Evolutionary conservation across 176 grass and related monocot genomes (phyloP).

Genomic region (Leersia perrieri): DNA sequence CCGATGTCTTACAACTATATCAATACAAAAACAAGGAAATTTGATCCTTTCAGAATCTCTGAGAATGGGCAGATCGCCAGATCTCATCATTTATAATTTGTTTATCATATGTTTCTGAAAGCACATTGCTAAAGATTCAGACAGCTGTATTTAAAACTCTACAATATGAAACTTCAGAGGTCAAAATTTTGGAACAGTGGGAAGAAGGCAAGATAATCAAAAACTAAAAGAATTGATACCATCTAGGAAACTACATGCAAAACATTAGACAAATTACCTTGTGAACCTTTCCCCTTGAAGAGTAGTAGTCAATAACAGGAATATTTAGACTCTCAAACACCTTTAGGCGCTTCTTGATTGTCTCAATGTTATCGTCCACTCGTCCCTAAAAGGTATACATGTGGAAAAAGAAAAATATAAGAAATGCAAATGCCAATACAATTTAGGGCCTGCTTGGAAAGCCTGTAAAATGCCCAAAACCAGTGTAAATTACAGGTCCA

Average conservation of each 20-base stretch:
- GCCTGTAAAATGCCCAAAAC: too few species aligned
- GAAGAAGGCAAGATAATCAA: not conserved
- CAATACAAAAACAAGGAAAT: not conserved
- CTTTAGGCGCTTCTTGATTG: slow-evolving; percentile 86
- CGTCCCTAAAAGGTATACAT: slow-evolving; percentile 55
- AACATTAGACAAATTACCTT: slow-evolving; percentile 54
- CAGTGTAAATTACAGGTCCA: too few species aligned
- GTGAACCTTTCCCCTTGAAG: slow-evolving; percentile 76
- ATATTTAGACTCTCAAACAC: slow-evolving; percentile 86
- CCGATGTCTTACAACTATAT: not conserved
- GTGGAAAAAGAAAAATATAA: slow-evolving; percentile 1
- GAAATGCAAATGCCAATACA: too few species aligned
- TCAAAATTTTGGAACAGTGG: not conserved
- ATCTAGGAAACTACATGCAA: not conserved
- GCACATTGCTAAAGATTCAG: not conserved
- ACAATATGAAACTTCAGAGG: not conserved
- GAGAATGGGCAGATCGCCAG: not conserved
- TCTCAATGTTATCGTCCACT: slow-evolving; percentile 98
- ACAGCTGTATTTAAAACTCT: not conserved
- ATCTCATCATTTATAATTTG: not conserved
- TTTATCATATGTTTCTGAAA: slow-evolving; percentile 8
- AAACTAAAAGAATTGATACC: not conserved
- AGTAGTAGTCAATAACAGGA: slow-evolving; percentile 87
- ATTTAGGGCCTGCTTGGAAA: too few species aligned
- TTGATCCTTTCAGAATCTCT: not conserved